A percentile compares a stretch with the other conserved stretches of the same genome.
phyloP scores from a whole-genome alignment of 23 red algal species.

The Cyanidioschyzon merolae region DNA sequence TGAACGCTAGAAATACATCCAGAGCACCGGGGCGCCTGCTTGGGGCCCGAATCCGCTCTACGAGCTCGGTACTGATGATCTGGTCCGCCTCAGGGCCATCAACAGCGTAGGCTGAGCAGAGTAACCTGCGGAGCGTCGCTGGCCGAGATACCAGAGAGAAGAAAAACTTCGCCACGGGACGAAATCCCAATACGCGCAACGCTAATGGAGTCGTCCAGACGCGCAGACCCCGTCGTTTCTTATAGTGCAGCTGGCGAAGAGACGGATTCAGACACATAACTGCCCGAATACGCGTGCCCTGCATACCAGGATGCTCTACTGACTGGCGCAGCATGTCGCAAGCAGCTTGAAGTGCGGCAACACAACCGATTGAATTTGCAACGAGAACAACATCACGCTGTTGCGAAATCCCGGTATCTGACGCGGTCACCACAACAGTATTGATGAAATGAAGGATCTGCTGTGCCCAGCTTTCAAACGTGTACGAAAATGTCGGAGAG shows the following conservation, averaged over 20 bases:
- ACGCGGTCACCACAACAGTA: constrained; percentile 19
- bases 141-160: constrained; percentile 36
- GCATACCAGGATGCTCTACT: neutral
- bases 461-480: constrained; percentile 70
- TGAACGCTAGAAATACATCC: constrained; percentile 80
- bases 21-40: constrained; percentile 55
- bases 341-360: constrained; percentile 65
- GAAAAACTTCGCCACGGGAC: constrained; percentile 44
- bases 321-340: neutral
- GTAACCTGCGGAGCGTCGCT: constrained; percentile 35
- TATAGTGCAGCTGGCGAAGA: constrained; percentile 64
- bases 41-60: constrained; percentile 50
- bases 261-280: constrained; percentile 56
- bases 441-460: constrained; percentile 53
- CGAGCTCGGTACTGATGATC: constrained; percentile 53
- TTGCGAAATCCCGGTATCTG: neutral
- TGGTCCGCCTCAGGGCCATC: neutral
- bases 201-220: constrained; percentile 46
- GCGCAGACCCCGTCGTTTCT: constrained; percentile 53
- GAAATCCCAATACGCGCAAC: constrained; percentile 37
- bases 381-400: constrained; percentile 32
- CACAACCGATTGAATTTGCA: constrained; percentile 76
- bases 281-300: constrained; percentile 32
- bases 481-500: constrained; percentile 32
- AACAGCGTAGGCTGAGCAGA: constrained; percentile 59